Percentiles rank a stretch among this genome's conserved stretches.
These are phyloP conservation scores for Fistulinella prunicolor DNA, from an alignment of 768 basidiomycete species.

Conservation along the genomic window DNA sequence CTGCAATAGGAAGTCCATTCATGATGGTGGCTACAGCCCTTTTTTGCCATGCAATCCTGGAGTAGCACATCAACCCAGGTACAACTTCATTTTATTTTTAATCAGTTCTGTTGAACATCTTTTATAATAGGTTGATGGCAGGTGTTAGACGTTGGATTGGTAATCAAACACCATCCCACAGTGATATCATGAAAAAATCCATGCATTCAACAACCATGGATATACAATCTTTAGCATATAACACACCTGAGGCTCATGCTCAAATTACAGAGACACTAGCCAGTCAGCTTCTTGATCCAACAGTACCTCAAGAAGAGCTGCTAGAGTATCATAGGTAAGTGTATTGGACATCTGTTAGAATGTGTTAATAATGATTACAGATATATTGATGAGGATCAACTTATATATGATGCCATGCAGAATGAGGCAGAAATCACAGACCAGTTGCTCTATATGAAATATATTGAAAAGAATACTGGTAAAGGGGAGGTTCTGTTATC, in stretches of 20 bases:
- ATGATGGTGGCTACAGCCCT: slow-evolving; percentile 68
- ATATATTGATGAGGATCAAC: slow-evolving; percentile 73
- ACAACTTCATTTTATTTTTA: slow-evolving; percentile 19
- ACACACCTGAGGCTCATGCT: slow-evolving; percentile 25
- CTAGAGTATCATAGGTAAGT: slow-evolving; percentile 70
- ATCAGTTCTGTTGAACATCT: slow-evolving; percentile 9
- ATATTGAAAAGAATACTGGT: slow-evolving; percentile 43
- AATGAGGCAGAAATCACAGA: slow-evolving; percentile 56
- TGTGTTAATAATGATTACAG: slow-evolving; percentile 32
- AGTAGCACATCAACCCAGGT: slow-evolving; percentile 39
- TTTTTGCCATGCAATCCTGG: slow-evolving; percentile 60
- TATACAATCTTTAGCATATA: slow-evolving; percentile 28
- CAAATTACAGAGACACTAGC: slow-evolving; percentile 61
- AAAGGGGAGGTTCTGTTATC: slow-evolving; percentile 10
- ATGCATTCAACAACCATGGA: slow-evolving; percentile 26
- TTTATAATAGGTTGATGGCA: slow-evolving; percentile 57
- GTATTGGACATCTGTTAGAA: neutral
- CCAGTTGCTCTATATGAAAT: slow-evolving; percentile 50
- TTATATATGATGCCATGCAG: slow-evolving; percentile 56
- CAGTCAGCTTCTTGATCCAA: slow-evolving; percentile 54
- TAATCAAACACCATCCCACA: slow-evolving; percentile 42
- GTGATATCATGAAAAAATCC: slow-evolving; percentile 42
- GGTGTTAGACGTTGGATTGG: slow-evolving; percentile 80
- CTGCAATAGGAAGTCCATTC: slow-evolving; percentile 58
- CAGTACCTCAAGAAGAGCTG: slow-evolving; percentile 60